phyloP scores from a whole-genome alignment of 2,329 filamentous ascomycete genomes.

The Cytospora leucostoma region DNA sequence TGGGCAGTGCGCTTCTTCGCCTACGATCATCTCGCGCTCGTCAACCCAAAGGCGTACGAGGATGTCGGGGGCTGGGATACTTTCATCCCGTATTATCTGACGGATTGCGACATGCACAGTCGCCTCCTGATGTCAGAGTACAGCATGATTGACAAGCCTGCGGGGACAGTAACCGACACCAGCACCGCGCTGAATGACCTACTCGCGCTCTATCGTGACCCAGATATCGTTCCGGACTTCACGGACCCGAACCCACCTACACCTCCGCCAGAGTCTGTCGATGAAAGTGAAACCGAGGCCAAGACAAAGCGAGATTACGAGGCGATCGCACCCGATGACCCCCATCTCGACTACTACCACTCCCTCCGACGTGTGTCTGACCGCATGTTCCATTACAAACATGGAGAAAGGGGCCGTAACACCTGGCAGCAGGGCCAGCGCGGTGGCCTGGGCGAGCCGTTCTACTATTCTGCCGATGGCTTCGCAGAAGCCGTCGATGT shows the following conservation, averaged over 20 bases:
- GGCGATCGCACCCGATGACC: constrained; percentile 21
- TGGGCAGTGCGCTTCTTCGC: constrained; percentile 60
- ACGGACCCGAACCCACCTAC: constrained; percentile 40
- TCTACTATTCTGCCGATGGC: constrained; percentile 50
- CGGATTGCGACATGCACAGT: constrained; percentile 58
- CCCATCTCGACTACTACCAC: constrained; percentile 36
- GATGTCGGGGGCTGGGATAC: constrained; percentile 59
- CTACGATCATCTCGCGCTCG: constrained; percentile 59
- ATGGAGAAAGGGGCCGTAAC: constrained; percentile 46
- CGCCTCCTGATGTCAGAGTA: constrained; percentile 50
- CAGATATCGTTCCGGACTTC: constrained; percentile 40
- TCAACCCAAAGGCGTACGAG: constrained; percentile 55
- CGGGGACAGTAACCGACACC: constrained; percentile 49
- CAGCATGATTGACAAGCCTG: constrained; percentile 41
- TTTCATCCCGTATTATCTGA: constrained; percentile 59
- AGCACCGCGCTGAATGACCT: constrained; percentile 49
- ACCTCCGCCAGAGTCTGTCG: constrained; percentile 14
- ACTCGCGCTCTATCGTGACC: constrained; percentile 47
- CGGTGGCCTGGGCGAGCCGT: constrained; percentile 55
- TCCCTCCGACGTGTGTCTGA: constrained; percentile 34
- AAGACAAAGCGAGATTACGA: constrained; percentile 27
- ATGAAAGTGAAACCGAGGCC: constrained; percentile 6
- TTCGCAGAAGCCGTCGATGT: constrained; percentile 47
- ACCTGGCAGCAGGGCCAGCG: constrained; percentile 55
- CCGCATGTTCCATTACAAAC: constrained; percentile 47